phyloP scores from a whole-genome alignment of 2,329 filamentous ascomycete genomes.

The Drechslerella coelobrocha region DNA sequence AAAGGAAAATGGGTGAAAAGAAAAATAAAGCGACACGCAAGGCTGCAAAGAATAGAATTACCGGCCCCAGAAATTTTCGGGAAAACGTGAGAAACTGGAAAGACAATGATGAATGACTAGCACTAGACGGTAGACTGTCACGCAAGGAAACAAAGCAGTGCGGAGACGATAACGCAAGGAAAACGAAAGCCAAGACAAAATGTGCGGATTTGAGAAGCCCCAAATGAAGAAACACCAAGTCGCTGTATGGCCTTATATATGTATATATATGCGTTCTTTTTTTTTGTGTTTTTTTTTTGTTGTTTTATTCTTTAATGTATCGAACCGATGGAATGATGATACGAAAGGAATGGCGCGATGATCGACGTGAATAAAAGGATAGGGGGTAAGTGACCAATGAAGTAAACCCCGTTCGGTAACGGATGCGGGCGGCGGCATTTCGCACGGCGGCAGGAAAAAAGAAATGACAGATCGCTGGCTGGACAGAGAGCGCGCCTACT shows the following conservation, averaged over 20 bases:
- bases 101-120: too few species aligned
- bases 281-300: too few species aligned
- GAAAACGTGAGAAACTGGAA: not conserved
- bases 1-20: not conserved
- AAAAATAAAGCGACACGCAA: not conserved
- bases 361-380: not conserved
- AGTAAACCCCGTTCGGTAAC: not conserved
- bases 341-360: not conserved
- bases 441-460: not conserved
- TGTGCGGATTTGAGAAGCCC: not conserved
- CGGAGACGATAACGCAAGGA: not conserved
- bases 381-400: not conserved
- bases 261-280: too few species aligned
- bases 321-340: not conserved
- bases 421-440: slow-evolving; percentile 3
- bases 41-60: not conserved
- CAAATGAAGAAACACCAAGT: not conserved
- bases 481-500: not conserved
- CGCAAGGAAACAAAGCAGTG: not conserved
- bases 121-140: not conserved
- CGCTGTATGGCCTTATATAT: not conserved
- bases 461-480: not conserved
- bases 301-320: not conserved
- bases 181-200: not conserved
- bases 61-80: not conserved